Evolutionary conservation across 2,329 filamentous ascomycete genomes (phyloP).

Genomic region (Colletotrichum melonis): DNA sequence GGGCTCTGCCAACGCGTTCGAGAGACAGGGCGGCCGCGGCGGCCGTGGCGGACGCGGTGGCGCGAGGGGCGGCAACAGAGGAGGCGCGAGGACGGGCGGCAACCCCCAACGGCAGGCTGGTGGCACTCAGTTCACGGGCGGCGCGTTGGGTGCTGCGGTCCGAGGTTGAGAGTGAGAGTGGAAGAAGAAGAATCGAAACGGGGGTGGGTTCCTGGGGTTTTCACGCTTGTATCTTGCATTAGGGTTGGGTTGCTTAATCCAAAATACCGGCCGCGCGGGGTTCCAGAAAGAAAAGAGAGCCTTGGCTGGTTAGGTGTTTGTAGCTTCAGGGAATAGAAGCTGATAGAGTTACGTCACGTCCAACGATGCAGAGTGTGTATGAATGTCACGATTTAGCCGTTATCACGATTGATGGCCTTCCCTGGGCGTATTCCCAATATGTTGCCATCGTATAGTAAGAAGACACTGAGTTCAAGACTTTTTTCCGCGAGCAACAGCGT

Average conservation of each 20-base stretch:
- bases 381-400: slow-evolving; percentile 15
- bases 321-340: slow-evolving; percentile 39
- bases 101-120: slow-evolving; percentile 74
- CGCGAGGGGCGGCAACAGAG: slow-evolving; percentile 68
- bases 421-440: no score
- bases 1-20: slow-evolving; percentile 94
- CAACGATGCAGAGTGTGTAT: slow-evolving; percentile 13
- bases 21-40: slow-evolving; percentile 86
- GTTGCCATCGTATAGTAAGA: not conserved
- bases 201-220: slow-evolving; percentile 20
- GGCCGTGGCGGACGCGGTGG: slow-evolving; percentile 76
- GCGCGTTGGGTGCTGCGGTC: slow-evolving; percentile 78
- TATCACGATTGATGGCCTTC: not conserved
- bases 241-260: slow-evolving; percentile 37
- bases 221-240: slow-evolving; percentile 38
- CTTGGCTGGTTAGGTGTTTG: slow-evolving; percentile 36
- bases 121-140: slow-evolving; percentile 84
- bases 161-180: slow-evolving; percentile 57
- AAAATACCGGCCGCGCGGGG: slow-evolving; percentile 37
- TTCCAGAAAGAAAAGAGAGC: slow-evolving; percentile 24
- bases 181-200: slow-evolving; percentile 29
- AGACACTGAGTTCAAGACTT: not conserved
- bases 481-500: not conserved
- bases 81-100: slow-evolving; percentile 68
- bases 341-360: slow-evolving; percentile 32